Evolutionary conservation across 495 filamentous ascomycete genomes (phyloP), one percentile per base, ranked within the genome.

Genomic region (Penicillium waksmanii): DNA sequence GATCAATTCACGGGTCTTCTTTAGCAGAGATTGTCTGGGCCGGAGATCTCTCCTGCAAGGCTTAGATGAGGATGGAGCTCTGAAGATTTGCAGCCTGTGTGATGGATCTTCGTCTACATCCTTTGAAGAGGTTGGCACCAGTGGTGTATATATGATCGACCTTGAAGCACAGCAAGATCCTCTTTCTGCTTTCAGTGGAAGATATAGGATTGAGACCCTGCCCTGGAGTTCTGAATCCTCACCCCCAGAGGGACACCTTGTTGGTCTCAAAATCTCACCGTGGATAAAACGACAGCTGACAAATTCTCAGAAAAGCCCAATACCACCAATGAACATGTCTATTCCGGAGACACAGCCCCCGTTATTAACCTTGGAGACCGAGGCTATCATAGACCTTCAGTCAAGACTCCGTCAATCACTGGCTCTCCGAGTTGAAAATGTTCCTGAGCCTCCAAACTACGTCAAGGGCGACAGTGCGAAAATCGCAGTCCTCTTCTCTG

Each of bases 401-500:
- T 56, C 82, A 13, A 79, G 79, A 49, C 82, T 97, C 9, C 73
- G 73, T 23, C 77, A 85, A 56, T 92, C 92, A 1, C 74, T 97
- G 3, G 71, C 74, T 49, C 63, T 87, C 11, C 82, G 93, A 18
- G 81, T 93, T 15, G 73, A 85, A 13, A 78, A 89, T 53, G 83
- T 96, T n/a, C 89, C 89, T 4, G 63, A 77, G 40, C 87, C 84
- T 4, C 77, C 75, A 40, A 33, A 57, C 40, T 59, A 55, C 48
- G 57, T 69, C 11, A 51, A 55, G 62, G 71, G 71, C 69, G 46
- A 58, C 53, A 70, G 76, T 71, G 62, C 74, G 7, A 86, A 85
- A 53, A 64, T 96, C 31, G 93, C 92, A 0, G 83, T 99, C 2
- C 80, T 99, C 1, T 99, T 98, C 73, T 97, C 94, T 1, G 95